Base-by-base conservation (phyloP, 2,329 filamentous ascomycete genomes). In the Sporothrix curviconia region DNA sequence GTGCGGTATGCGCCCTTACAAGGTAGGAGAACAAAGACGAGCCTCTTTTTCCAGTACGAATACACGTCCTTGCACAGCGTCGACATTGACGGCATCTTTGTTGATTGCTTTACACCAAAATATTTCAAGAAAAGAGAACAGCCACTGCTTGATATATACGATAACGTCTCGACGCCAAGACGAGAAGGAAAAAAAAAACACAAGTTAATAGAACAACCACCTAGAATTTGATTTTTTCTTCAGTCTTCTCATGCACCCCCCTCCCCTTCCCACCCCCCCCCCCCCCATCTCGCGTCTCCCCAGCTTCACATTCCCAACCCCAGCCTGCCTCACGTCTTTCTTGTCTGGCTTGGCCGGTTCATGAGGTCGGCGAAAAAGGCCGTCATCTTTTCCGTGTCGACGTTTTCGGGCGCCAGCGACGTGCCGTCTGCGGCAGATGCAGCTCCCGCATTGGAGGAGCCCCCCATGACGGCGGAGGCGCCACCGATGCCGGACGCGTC, bases 311-410 rank as follows among this genome's bases (percentile, higher is more conserved):
- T 24, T 17, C 6, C 14, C 19, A n/a, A n/a, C n/a, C n/a, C n/a
- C n/a, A n/a, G n/a, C n/a, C n/a, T n/a, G n/a, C n/a, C n/a, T n/a
- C 24, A 60, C 14, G 59, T 37, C 58, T 63, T 61, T 40, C 58
- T 55, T 4, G 58, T 54, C 36, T 62, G 61, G 58, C 60, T 62
- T 22, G 44, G 58, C 61, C 78, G 75, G 64, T 82, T 82, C 79
- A 84, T 83, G 60, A 84, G 68, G 34, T 77, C 78, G 58, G 76
- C 76, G 64, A 84, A 84, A 70, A 84, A 84, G 61, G 76, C 80
- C 62, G 82, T 77, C 55, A 84, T 69, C 63, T 81, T 78, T 60
- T 82, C 80, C 43, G 78, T 82, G 67, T 83, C 74, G 66, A 81
- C 75, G 7, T 51, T 56, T 58, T 73, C 74, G 4, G 69, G 30